Base-by-base conservation (phyloP, 148 eudicot species). In the Bassia scoparia region DNA sequence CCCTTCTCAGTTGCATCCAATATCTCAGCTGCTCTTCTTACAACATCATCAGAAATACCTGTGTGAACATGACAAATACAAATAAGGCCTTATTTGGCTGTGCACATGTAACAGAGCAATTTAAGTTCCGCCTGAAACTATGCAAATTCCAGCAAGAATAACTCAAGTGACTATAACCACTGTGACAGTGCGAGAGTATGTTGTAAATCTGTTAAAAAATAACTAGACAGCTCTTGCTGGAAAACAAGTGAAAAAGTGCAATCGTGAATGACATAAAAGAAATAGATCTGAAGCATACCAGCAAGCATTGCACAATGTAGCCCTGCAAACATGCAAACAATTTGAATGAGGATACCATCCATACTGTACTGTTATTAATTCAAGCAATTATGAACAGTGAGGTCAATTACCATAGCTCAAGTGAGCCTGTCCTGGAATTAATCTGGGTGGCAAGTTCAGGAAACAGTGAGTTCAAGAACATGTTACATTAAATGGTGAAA, bases 221-320 rank as follows among this genome's bases (percentile, higher is more conserved):
- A 27, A 55, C 34, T 21, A 20, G 56, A 5, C 63, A 38, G 29
- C 48, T 21, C 10, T 34, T 18, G 23, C 33, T 48, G 63, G 26
- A n/a, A n/a, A n/a, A 55, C 4, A 55, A 74, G 33, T 29, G 13
- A 49, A 33, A 46, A 29, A 61, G 16, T 29, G 65, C 2, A 13
- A 56, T 35, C 30, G 27, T 23, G 18, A 12, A 35, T 4, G 7
- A 60, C 49, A n/a, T 56, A 67, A 13, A 9, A 33, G 4, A 38
- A 37, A 37, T 48, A 43, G 35, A 30, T 58, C 46, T 74, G 37
- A 64, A 15, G 79, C 90, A 33, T 89, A 91, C 98, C 98, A 33
- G 98, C 98, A 76, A 95, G 98, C 67, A 86, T 71, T 29, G 98
- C 98, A 79, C 98, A 94, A 71, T 91, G 97, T 75, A 94, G 68